Evolutionary conservation across 2,329 filamentous ascomycete species (phyloP).

Genomic region (Pseudophaeomoniella oleicola): DNA sequence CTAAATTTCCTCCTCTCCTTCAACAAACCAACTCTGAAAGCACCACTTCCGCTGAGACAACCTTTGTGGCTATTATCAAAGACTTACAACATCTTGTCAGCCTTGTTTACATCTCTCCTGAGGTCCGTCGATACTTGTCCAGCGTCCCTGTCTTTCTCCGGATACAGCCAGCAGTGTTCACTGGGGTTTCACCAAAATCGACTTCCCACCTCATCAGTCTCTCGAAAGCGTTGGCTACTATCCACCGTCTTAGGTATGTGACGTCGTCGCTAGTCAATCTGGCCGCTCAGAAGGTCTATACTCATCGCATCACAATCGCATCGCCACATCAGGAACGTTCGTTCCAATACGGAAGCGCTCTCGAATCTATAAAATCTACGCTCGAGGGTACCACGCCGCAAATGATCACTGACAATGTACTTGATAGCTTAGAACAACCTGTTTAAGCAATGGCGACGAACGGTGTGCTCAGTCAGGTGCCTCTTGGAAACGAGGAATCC

Average conservation of each 20-base stretch:
- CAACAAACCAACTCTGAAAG: conserved; percentile 12
- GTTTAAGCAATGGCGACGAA: background rate
- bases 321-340: conserved; percentile 62
- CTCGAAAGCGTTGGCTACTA: conserved; percentile 54
- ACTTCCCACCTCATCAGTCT: conserved; percentile 59
- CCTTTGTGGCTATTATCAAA: conserved; percentile 20
- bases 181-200: conserved; percentile 62
- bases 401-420: background rate
- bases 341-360: conserved; percentile 80
- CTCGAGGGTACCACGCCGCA: background rate
- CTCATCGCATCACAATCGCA: conserved; percentile 65
- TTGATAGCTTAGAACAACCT: background rate
- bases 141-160: conserved; percentile 80
- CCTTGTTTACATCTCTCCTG: conserved; percentile 52
- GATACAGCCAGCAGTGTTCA: conserved; percentile 68
- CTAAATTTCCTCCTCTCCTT: background rate
- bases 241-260: conserved; percentile 68
- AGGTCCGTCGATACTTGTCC: conserved; percentile 71
- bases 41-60: background rate
- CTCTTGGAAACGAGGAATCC: too few species aligned
- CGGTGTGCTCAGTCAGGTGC: too few species aligned
- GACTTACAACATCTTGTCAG: conserved; percentile 44
- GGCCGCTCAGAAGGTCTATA: conserved; percentile 74
- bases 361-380: conserved; percentile 43
- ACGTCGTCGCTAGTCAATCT: conserved; percentile 73